Evolutionary conservation across 805 yeast species (phyloP), one percentile per base, ranked within the genome.

Genomic region (Myxozyma neglecta): DNA sequence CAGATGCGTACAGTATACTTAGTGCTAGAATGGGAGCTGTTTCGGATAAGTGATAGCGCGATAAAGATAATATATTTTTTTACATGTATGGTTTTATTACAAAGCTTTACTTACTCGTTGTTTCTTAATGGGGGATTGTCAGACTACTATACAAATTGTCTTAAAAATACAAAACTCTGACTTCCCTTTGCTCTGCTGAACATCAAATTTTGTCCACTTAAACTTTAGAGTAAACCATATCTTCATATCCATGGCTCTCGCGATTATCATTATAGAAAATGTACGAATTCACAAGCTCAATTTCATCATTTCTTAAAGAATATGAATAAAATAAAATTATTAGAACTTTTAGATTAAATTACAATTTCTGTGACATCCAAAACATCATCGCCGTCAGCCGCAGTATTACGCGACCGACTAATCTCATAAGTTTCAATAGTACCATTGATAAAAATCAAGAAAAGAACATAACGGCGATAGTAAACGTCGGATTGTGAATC

Each of bases 361-460:
- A 59, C 24, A 13, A 48, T n/a, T 11, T 59, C 62, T 1, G 53
- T 58, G 6, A 53, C 46, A n/a, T 49, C 39, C 43, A 48, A 24
- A 14, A 56, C 40, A 24, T 57, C 46, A 5, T 57, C 60, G 34
- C 11, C 52, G 35, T 11, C 6, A 8, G 37, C 18, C 14, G n/a
- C 48, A 16, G 29, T 24, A 24, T 34, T 39, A 7, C 24, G 8
- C 5, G 50, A 36, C n/a, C 60, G 56, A 10, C 57, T 16, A 37
- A 62, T 24, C 46, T 54, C 60, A 34, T 59, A 62, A 10, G 63
- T 62, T 11, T 29, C 46, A 29, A 62, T 65, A 6, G 56, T 45
- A 9, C 65, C 65, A 16, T 60, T 53, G 18, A 54, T 34, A 20
- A 39, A 56, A 4, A 60, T 44, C 57, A 58, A 11, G 35, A 55